Evolutionary conservation across 2,329 filamentous ascomycete species (phyloP).

Genomic region (Sporothrix phasma): DNA sequence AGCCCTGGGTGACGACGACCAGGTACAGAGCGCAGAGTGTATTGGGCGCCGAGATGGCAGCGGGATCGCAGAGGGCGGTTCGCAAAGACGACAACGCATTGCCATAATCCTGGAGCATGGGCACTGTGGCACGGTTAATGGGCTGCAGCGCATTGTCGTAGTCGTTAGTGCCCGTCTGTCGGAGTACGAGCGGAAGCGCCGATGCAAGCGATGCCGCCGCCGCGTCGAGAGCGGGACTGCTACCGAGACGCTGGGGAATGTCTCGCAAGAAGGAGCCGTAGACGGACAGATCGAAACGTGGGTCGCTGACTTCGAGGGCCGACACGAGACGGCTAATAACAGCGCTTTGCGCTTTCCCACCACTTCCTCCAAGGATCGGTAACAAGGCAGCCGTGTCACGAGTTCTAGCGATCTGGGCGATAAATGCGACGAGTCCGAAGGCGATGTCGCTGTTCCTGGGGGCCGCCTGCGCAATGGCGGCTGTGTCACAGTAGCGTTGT

Average conservation of each 20-base stretch:
- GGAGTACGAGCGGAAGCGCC: background rate
- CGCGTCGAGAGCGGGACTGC: constrained; percentile 13
- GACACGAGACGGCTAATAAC: constrained; percentile 9
- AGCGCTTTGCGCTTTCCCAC: background rate
- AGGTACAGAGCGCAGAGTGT: constrained; percentile 17
- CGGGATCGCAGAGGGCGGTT: background rate
- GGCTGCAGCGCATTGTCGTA: background rate
- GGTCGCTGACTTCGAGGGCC: constrained; percentile 14
- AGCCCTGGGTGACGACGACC: constrained; percentile 15
- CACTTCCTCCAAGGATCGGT: background rate
- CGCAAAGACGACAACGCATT: constrained; percentile 11
- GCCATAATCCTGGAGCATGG: constrained; percentile 15
- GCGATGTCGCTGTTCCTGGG: no score
- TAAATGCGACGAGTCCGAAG: background rate
- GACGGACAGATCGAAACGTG: constrained; percentile 16
- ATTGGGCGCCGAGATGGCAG: background rate
- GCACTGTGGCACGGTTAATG: background rate
- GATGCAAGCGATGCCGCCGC: constrained; percentile 9
- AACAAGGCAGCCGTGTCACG: background rate
- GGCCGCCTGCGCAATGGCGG: background rate
- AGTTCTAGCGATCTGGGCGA: background rate
- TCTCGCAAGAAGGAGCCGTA: constrained; percentile 15
- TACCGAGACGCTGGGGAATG: constrained; percentile 15
- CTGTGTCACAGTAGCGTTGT: constrained; percentile 9
- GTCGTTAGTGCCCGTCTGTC: background rate